Conservation (phyloP, 2,329 filamentous ascomycete species). For the Aspergillus neoniger region DNA sequence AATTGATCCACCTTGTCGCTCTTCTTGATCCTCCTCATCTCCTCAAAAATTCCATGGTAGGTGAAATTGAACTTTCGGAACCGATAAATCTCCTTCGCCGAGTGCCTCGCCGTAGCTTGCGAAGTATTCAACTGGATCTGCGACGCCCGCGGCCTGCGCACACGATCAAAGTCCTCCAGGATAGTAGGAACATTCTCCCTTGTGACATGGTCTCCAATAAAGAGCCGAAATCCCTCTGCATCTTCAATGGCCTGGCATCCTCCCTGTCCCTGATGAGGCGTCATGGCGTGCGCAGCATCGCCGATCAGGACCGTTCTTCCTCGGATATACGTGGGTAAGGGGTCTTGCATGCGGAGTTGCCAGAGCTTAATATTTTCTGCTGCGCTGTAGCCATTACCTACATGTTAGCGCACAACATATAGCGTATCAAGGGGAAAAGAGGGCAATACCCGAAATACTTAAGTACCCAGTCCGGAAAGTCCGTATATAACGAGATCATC, state of each 20-base stretch:
- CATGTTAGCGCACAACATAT: neutral
- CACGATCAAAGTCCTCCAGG: conserved; percentile 12
- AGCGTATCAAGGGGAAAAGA: neutral
- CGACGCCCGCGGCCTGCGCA: conserved; percentile 9
- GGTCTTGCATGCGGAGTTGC: conserved; percentile 14
- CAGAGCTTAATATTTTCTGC: conserved; percentile 15
- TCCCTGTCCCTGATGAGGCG: conserved; percentile 24
- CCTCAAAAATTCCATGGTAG: conserved; percentile 8
- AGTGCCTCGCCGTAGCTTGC: neutral
- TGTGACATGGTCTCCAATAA: neutral
- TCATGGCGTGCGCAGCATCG: conserved; percentile 28
- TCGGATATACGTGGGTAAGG: conserved; percentile 19
- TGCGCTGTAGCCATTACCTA: neutral
- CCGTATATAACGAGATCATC: neutral
- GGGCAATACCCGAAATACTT: neutral
- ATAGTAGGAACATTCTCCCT: neutral
- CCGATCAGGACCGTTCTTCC: conserved; percentile 24
- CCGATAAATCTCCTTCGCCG: neutral
- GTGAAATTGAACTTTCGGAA: conserved; percentile 8
- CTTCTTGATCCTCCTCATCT: neutral
- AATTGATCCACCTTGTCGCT: neutral
- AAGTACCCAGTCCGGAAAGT: neutral
- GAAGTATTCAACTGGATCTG: conserved; percentile 9
- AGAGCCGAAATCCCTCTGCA: conserved; percentile 14
- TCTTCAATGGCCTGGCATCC: conserved; percentile 18